Evolutionary conservation across 2,329 filamentous ascomycete species (phyloP), one percentile per base, ranked within the genome.

Genomic region (Fusarium setosum): DNA sequence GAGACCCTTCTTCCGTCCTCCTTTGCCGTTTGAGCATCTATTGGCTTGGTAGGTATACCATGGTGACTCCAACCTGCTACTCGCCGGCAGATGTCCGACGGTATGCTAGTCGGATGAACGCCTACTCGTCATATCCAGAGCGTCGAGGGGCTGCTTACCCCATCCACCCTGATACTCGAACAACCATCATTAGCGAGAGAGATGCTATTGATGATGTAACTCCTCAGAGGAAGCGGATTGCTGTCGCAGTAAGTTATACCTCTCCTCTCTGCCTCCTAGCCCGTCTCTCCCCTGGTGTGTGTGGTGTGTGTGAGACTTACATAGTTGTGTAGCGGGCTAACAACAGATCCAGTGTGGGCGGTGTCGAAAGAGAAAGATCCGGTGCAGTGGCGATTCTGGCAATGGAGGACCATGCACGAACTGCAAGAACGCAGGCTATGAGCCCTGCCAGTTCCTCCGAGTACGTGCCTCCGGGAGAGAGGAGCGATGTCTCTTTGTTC

Each of bases 311-410:
- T 29, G 67, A 64, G 67, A 69, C 67, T 69, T 70, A 70, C 64
- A 66, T 65, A 52, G 56, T 51, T 63, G 34, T 54, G 56, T 56
- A 53, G 41, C 59, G 32, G 29, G 65, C 68, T 72, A 68, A 73
- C 69, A 59, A 34, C 49, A 61, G 31, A 48, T 66, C 56, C 67
- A 97, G 95, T 98, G 95, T 77, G 88, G 89, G 32, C 89, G 95
- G 68, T 98, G 95, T 79, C 89, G 95, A 61, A 94, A 95, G 80
- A 88, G 95, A 59, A 98, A 98, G 83, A 98, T 98, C 72, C 91
- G 93, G 70, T 98, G 95, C 81, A 97, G 92, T 73, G 95, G 95
- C 40, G 93, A 97, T 74, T 83, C 86, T 31, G 92, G 91, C 29
- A 88, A 90, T 72, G 91, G 91, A n/a, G 80, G 83, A 35, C 89